Evolutionary conservation across 306 rosid genomes (phyloP).

Genomic region (Begonia fuchsioides): DNA sequence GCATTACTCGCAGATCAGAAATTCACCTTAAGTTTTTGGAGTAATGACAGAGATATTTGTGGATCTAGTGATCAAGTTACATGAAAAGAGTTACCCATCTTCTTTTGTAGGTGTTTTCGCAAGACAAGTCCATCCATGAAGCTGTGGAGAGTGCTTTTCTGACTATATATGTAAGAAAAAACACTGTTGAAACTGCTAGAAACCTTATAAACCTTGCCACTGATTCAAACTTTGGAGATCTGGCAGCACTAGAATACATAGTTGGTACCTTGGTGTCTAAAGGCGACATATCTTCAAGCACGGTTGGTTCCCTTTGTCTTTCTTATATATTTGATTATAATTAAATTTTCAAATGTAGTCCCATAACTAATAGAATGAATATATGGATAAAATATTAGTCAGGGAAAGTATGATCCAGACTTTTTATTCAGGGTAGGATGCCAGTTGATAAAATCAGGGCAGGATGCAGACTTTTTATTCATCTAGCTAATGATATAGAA

Average conservation of each 20-base stretch:
- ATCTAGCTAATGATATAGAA: no score
- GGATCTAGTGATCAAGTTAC: no score
- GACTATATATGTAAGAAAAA: conserved; percentile 68
- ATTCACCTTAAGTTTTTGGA: background rate
- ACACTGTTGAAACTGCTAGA: conserved; percentile 65
- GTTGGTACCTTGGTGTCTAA: conserved; percentile 68
- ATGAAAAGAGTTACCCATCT: background rate
- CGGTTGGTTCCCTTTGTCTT: conserved; percentile 30
- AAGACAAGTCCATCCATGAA: conserved; percentile 86
- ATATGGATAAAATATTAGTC: no score
- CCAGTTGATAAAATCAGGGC: no score
- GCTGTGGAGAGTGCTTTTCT: conserved; percentile 90
- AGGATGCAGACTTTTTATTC: no score
- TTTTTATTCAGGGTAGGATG: no score
- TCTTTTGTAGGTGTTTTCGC: conserved; percentile 69
- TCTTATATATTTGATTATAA: background rate
- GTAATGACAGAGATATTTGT: background rate
- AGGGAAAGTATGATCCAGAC: no score
- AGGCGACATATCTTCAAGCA: conserved; percentile 77
- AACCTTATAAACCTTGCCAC: conserved; percentile 60
- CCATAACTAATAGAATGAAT: no score
- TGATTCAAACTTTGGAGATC: conserved; percentile 84
- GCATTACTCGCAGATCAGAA: no score
- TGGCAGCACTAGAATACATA: conserved; percentile 85
- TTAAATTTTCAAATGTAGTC: background rate